phyloP scores from a whole-genome alignment of 306 rosid genomes.

The Vigna nakashimae region DNA sequence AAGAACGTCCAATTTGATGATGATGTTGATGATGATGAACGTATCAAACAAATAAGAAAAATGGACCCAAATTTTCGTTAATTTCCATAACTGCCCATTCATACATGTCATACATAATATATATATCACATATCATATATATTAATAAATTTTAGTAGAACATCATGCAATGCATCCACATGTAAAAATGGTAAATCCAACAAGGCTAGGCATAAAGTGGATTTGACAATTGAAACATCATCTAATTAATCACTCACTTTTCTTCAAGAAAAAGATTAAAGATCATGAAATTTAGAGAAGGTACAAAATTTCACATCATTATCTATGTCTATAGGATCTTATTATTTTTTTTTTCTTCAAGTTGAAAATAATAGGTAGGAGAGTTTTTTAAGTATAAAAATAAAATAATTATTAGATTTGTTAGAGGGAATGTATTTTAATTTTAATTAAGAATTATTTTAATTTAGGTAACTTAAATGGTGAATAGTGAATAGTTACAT shows the following conservation, averaged over 20 bases:
- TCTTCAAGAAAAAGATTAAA: not conserved
- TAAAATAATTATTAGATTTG: not conserved
- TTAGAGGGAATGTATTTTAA: no score
- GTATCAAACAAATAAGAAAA: conserved; percentile 38
- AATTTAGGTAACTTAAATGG: not conserved
- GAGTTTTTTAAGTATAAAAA: not conserved
- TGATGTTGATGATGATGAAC: conserved; percentile 44
- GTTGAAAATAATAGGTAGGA: not conserved
- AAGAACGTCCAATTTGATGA: conserved; percentile 59
- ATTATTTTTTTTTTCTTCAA: not conserved
- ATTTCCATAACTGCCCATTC: conserved; percentile 54
- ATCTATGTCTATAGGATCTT: not conserved
- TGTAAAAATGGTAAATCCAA: not conserved
- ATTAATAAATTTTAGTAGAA: no score
- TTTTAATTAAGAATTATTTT: not conserved
- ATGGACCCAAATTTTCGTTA: conserved; percentile 32
- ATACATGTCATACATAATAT: conserved; percentile 20
- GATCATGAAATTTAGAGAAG: not conserved
- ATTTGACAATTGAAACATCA: conserved; percentile 19
- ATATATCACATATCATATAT: not conserved
- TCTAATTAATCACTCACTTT: conserved; percentile 13
- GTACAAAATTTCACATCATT: not conserved
- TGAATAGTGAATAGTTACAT: not conserved
- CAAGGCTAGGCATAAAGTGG: not conserved
- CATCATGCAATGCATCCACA: no score